These are phyloP conservation scores for Phytophthora tubulina DNA, from an alignment of 352 stramenopile genomes.

Conservation along the genomic window DNA sequence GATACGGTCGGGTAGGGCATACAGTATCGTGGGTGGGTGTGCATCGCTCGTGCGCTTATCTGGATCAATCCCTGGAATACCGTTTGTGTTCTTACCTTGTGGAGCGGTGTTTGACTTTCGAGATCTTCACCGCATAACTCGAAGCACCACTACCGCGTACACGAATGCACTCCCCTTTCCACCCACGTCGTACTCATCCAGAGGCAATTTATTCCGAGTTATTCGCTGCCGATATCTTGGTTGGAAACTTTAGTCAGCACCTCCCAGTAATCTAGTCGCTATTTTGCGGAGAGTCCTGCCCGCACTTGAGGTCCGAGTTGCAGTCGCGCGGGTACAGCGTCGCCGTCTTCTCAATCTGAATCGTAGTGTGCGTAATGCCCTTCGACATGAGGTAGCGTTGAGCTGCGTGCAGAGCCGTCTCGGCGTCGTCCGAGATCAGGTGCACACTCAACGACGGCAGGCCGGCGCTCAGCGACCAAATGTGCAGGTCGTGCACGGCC, in stretches of 20 bases:
- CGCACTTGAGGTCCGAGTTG: slow-evolving; percentile 70
- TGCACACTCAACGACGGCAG: slow-evolving; percentile 94
- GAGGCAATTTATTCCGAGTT: slow-evolving; percentile 16
- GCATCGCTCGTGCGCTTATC: no score
- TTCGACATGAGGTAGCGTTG: slow-evolving; percentile 78
- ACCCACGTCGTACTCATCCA: neutral
- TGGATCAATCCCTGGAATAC: no score
- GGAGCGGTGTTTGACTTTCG: no score
- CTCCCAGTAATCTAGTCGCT: slow-evolving; percentile 32
- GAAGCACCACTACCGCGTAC: no score
- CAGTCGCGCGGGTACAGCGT: slow-evolving; percentile 81
- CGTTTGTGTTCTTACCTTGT: no score
- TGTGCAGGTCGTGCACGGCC: slow-evolving; percentile 98
- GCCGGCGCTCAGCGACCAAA: slow-evolving; percentile 97
- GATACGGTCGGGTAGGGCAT: no score
- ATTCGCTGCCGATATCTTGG: slow-evolving; percentile 1
- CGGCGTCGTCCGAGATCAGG: slow-evolving; percentile 76
- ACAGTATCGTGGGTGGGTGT: no score
- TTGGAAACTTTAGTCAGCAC: slow-evolving; percentile 7
- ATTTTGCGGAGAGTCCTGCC: slow-evolving; percentile 77
- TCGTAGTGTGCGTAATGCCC: slow-evolving; percentile 91
- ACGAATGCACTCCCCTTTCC: no score
- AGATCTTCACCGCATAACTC: no score
- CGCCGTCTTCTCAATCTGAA: slow-evolving; percentile 86
- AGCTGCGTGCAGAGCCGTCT: slow-evolving; percentile 73